Conservation (phyloP, 306 rosid genomes). For the Prunus salicina region DNA sequence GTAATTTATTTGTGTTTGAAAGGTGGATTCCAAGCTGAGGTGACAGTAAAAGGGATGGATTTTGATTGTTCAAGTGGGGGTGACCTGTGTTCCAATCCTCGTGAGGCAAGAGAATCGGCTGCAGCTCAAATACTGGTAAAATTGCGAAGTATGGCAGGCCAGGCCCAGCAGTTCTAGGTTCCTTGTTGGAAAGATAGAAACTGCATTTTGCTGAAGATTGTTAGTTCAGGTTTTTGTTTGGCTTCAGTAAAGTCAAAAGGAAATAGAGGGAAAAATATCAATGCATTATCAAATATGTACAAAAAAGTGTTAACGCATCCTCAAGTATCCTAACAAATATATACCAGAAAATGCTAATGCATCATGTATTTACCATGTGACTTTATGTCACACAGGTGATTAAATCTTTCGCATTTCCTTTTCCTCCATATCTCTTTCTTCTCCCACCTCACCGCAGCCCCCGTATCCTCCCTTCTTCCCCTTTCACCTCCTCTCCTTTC, state of each 20-base stretch:
- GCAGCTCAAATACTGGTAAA: constrained; percentile 40
- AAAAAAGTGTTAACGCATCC: no score
- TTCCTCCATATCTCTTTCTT: no score
- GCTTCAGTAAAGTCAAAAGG: neutral
- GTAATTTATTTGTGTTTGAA: constrained; percentile 8
- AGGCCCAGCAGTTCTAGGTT: neutral
- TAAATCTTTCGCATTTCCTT: no score
- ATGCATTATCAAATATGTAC: no score
- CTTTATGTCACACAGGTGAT: no score
- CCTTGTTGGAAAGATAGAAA: neutral
- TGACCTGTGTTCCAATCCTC: constrained; percentile 24
- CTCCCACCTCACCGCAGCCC: no score
- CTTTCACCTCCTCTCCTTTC: no score
- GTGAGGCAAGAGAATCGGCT: constrained; percentile 52
- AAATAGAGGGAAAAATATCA: neutral
- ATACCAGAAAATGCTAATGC: no score
- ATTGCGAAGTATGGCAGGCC: constrained; percentile 18
- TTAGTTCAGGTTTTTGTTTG: neutral
- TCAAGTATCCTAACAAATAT: no score
- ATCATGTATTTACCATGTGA: no score
- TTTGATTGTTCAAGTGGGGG: constrained; percentile 46
- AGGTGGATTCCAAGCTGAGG: constrained; percentile 63
- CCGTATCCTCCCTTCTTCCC: no score
- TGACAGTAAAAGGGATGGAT: constrained; percentile 49
- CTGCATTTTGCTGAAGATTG: neutral